Conservation (phyloP, 2,329 filamentous ascomycete species). For the Talaromyces albobiverticillius region DNA sequence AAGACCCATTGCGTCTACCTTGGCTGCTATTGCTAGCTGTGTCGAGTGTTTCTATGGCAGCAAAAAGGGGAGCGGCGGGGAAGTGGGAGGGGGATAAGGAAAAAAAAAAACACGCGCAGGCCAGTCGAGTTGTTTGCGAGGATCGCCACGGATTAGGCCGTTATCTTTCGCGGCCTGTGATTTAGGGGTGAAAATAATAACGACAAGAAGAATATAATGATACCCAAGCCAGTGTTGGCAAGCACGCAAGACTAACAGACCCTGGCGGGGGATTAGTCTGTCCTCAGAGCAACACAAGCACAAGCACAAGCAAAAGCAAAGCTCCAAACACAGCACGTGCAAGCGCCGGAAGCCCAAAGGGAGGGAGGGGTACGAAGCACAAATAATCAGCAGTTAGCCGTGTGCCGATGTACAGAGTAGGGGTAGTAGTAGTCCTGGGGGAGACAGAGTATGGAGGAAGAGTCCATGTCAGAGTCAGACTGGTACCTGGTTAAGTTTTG, state of each 20-base stretch:
- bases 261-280: neutral
- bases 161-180: neutral
- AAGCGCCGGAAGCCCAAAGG: neutral
- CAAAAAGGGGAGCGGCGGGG: neutral
- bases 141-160: neutral
- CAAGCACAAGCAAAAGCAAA: neutral
- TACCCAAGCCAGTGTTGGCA: neutral
- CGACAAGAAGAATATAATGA: neutral
- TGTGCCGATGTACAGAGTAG: too few species aligned
- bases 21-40: neutral
- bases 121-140: neutral
- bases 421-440: too few species aligned
- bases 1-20: slow-evolving; percentile 38
- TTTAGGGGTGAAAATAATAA: neutral
- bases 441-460: too few species aligned
- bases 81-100: neutral
- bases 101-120: neutral
- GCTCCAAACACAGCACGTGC: neutral
- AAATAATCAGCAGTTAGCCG: neutral
- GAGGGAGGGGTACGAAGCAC: neutral
- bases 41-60: neutral
- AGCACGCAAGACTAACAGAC: neutral
- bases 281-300: neutral
- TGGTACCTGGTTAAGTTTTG: neutral
- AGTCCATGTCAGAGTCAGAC: too few species aligned